Evolutionary conservation across 371 early-diverging fungal genomes (phyloP), one percentile per base, ranked within the genome.

Genomic region (Actinomortierella ambigua): DNA sequence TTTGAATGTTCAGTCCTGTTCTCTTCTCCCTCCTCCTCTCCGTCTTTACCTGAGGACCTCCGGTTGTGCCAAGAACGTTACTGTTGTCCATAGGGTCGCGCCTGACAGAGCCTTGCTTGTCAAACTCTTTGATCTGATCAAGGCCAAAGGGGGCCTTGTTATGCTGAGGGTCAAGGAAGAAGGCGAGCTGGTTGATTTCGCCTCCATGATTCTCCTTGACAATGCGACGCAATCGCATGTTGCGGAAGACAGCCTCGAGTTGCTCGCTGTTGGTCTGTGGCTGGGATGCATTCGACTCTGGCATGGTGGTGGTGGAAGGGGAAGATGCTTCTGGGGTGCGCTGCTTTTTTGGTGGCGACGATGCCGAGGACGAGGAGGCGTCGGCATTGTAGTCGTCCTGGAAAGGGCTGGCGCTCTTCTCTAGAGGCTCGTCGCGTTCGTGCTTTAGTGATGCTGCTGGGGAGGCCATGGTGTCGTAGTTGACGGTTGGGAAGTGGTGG

Each of bases 131-230:
- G 55, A 79, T 79, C 7, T 77, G 71, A 40, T 84, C 83, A 42
- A 85, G 46, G 41, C 85, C 82, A 29, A 80, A 76, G 3, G 87
- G 86, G 5, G 82, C 82, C 24, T 63, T 61, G 65, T 70, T 73
- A 42, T 86, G 79, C 28, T 80, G 80, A 28, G 77, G 82, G 77
- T 88, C 85, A 67, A 86, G 82, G 68, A 89, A 88, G 57, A 93
- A 91, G 1, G 86, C 77, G 11, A 93, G 62, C 56, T 90, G 89
- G 39, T 87, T 82, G 59, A 95, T 86, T 22, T 87, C 84, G 41
- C 77, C 64, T 50, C 86, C 88, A 66, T 95, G 95, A 75, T 95
- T 95, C 71, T 95, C 95, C 53, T 92, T 90, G 39, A 93, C 87
- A 50, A 95, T 91, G 56, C 95, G 83, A 14, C 92, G 86, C 48